Percentiles rank a stretch among this genome's conserved stretches.
Conservation (phyloP, 1,139 yeast species). For the Kazachstania sp. region DNA sequence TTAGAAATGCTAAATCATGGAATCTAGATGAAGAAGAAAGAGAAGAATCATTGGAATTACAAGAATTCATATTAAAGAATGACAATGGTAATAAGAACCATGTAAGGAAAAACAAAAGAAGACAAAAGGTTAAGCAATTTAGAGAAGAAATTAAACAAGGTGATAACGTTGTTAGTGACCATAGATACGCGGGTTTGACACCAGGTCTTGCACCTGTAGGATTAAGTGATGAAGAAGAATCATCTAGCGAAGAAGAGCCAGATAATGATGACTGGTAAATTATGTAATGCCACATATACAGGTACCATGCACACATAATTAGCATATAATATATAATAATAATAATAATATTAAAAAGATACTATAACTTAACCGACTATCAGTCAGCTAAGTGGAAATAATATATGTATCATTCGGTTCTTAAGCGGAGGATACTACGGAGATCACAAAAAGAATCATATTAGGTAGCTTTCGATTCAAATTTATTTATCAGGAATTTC, state of each 20-base stretch:
- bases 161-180: conserved; percentile 16
- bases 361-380: too few relatives aligned
- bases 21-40: conserved; percentile 38
- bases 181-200: conserved; percentile 60
- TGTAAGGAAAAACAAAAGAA: conserved; percentile 25
- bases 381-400: too few relatives aligned
- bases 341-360: too few relatives aligned
- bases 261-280: conserved; percentile 4
- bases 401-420: too few relatives aligned
- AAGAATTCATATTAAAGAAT: conserved; percentile 34
- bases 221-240: conserved; percentile 40
- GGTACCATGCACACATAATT: too few relatives aligned
- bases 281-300: too few relatives aligned
- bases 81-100: conserved; percentile 15
- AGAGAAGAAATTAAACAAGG: conserved; percentile 19
- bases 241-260: conserved; percentile 22
- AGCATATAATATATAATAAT: too few relatives aligned
- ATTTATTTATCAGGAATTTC: too few relatives aligned
- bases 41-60: conserved; percentile 40
- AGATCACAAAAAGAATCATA: too few relatives aligned
- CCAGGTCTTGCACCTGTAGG: conserved; percentile 93
- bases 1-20: conserved; percentile 40
- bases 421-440: too few relatives aligned
- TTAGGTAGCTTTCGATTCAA: too few relatives aligned
- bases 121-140: conserved; percentile 19